A percentile compares a stretch with the other conserved stretches of the same genome.
Evolutionary conservation across 2,329 filamentous ascomycete genomes (phyloP).

Genomic region (Reticulascus tulasneorum): DNA sequence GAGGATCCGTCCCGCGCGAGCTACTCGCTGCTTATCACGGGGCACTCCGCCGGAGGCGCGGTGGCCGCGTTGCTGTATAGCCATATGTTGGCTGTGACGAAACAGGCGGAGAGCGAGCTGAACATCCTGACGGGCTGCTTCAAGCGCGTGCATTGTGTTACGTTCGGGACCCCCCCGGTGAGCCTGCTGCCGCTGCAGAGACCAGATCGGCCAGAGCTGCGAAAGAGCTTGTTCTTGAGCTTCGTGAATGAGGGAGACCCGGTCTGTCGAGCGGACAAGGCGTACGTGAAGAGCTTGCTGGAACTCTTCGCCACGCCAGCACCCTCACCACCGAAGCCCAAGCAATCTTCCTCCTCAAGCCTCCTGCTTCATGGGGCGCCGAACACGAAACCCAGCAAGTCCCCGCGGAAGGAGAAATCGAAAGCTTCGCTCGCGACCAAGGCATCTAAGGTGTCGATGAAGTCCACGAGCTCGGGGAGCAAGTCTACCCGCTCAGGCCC

Average conservation of each 20-base stretch:
- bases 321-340: constrained; percentile 27
- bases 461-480: constrained; percentile 1
- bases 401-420: constrained; percentile 10
- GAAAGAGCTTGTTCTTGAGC: constrained; percentile 70
- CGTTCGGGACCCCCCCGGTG: constrained; percentile 79
- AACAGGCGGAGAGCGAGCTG: constrained; percentile 60
- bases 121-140: constrained; percentile 66
- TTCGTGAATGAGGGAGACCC: constrained; percentile 88
- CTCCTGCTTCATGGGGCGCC: not conserved
- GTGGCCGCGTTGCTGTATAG: constrained; percentile 75
- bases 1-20: constrained; percentile 64
- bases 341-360: constrained; percentile 1
- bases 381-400: constrained; percentile 7
- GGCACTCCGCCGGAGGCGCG: constrained; percentile 82
- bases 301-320: constrained; percentile 64
- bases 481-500: constrained; percentile 17
- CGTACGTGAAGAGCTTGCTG: constrained; percentile 68
- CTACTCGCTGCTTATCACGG: constrained; percentile 76
- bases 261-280: constrained; percentile 70
- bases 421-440: constrained; percentile 3
- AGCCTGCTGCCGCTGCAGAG: constrained; percentile 65
- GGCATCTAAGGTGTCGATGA: constrained; percentile 1
- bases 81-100: constrained; percentile 65
- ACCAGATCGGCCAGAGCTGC: constrained; percentile 42
- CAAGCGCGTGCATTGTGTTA: constrained; percentile 77